Evolutionary conservation across 805 yeast species (phyloP), one percentile per base, ranked within the genome.

Genomic region (Ogataea glucozyma): DNA sequence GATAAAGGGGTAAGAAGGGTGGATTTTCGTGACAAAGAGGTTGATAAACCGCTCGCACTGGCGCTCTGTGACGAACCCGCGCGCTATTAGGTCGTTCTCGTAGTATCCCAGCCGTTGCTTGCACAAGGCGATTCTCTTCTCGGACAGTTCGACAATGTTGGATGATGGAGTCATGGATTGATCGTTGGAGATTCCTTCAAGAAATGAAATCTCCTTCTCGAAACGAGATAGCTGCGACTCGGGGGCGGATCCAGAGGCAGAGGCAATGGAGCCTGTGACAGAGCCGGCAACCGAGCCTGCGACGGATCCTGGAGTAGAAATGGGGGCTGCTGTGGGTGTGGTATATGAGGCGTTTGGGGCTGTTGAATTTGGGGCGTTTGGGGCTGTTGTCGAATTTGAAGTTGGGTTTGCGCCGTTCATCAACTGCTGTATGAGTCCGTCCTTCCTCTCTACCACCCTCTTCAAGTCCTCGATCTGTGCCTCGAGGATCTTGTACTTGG

Each of bases 21-120:
- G 74, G 13, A 87, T 60, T 8, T 62, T 58, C 0, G 62, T 58
- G 20, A 72, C 64, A 60, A 83, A 89, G 7, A 73, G 34, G 1
- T 70, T 53, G 21, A 86, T 62, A 22, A 93, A 64, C 20, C 54
- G 41, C 35, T 66, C 63, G 3, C 95, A 89, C 55, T 88, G 86
- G 12, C 71, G 78, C 10, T 66, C 47, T 2, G 84, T 66, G 8
- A 89, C 50, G 3, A 84, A 52, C 0, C 89, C 88, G 13, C 69
- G 58, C 1, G 76, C 65, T 0, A 88, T 69, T 8, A 83, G 69
- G 52, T 84, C 89, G 4, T 64, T 55, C 4, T 29, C 43, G 13
- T 12, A 44, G n/a, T 36, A 57, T 38, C 19, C 56, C 47, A 38
- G 40, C 33, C 36, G 56, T 20, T 51, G 57, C 39, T 52, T 58